Evolutionary conservation across 2,329 filamentous ascomycete genomes (phyloP).

Genomic region (Penicillium oxalicum): DNA sequence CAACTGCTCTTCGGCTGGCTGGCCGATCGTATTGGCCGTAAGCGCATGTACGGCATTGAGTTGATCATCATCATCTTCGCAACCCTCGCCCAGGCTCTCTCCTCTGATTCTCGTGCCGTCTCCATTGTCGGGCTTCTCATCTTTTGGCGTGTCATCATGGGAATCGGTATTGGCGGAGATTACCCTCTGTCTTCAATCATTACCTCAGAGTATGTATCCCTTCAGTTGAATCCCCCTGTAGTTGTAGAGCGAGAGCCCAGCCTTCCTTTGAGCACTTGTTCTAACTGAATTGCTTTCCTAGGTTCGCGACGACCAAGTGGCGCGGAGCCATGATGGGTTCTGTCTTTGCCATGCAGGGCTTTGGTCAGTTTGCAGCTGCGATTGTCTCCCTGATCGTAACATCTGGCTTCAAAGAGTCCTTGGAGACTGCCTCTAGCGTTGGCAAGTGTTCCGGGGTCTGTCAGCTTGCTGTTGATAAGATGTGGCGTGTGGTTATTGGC

Average conservation of each 20-base stretch:
- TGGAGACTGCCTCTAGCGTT: constrained; percentile 3
- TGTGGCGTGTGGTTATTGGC: constrained; percentile 22
- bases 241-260: too few relatives aligned
- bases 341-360: constrained; percentile 19
- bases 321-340: constrained; percentile 76
- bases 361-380: constrained; percentile 19
- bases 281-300: constrained; percentile 19
- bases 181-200: constrained; percentile 80
- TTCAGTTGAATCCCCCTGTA: too few relatives aligned
- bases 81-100: constrained; percentile 65
- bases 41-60: constrained; percentile 80
- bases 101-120: constrained; percentile 57
- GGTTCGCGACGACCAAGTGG: constrained; percentile 79
- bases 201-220: constrained; percentile 59
- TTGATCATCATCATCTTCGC: constrained; percentile 75
- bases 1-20: constrained; percentile 74
- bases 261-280: not conserved
- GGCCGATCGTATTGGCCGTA: constrained; percentile 73
- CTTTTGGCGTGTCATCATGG: constrained; percentile 79
- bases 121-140: constrained; percentile 53
- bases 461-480: constrained; percentile 14
- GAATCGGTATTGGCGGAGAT: constrained; percentile 73
- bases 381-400: constrained; percentile 17
- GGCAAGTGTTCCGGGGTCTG: not conserved
- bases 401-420: constrained; percentile 12